phyloP scores from a whole-genome alignment of 768 basidiomycete genomes.

The Boletales sp. region DNA sequence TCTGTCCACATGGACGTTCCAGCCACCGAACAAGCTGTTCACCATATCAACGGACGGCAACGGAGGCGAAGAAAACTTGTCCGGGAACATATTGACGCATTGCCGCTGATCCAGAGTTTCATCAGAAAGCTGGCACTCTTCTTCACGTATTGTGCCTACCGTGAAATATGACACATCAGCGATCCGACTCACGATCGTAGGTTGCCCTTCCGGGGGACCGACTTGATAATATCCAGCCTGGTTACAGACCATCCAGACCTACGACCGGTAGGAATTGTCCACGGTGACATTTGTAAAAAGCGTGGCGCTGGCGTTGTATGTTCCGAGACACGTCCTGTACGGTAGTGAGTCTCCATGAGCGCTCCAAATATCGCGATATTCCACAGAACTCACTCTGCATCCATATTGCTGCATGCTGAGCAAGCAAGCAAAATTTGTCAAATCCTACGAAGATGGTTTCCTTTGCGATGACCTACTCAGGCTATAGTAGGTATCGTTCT shows the following conservation, averaged over 20 bases:
- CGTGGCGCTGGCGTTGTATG: constrained; percentile 34
- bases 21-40: constrained; percentile 54
- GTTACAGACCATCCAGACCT: constrained; percentile 74
- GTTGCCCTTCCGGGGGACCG: constrained; percentile 35
- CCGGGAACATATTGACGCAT: constrained; percentile 66
- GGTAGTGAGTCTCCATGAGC: constrained; percentile 34
- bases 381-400: constrained; percentile 42
- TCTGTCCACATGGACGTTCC: constrained; percentile 53
- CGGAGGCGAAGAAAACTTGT: constrained; percentile 48
- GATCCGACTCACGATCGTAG: constrained; percentile 33
- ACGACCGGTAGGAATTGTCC: constrained; percentile 57
- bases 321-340: constrained; percentile 37
- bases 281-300: constrained; percentile 55
- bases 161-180: constrained; percentile 27
- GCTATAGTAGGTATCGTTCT: too few species aligned
- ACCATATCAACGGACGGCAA: constrained; percentile 41
- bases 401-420: constrained; percentile 49
- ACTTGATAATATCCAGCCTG: constrained; percentile 55
- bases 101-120: constrained; percentile 45
- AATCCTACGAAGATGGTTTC: background rate
- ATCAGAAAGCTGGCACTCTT: background rate
- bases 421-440: background rate
- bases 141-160: constrained; percentile 10
- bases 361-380: background rate
- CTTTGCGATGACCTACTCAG: constrained; percentile 34